Evolutionary conservation across 1,284 basidiomycete genomes (phyloP), one percentile per base, ranked within the genome.

Genomic region (Boletus sp.): DNA sequence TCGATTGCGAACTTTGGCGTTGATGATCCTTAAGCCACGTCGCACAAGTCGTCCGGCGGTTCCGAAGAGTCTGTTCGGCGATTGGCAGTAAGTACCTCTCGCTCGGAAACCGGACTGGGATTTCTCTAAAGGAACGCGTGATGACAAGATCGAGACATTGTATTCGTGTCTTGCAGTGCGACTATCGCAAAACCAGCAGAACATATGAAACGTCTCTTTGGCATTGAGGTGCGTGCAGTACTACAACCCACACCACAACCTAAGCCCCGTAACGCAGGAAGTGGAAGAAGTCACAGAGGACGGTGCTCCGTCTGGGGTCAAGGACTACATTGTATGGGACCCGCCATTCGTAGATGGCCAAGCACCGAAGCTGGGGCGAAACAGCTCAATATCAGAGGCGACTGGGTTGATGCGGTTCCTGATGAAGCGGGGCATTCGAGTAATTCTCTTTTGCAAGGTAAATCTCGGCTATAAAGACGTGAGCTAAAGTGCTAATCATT

Each of bases 361-460:
- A 53, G 77, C 81, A 26, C 80, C 78, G 3, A 69, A 72, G 14
- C 68, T 84, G 32, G 85, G 86, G 1, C 73, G 80, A 19, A 68
- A 75, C 5, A 82, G 79, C 53, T 72, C 88, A 7, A 74, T 92
- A 51, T 71, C 73, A 4, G 88, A 95, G 60, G 87, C 89, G 2
- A 87, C 82, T 4, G 69, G 72, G 12, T 62, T 95, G 38, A 91
- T 94, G 79, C 75, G 81, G 37, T 89, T 82, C 64, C 70, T 95
- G 41, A 90, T 95, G 81, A 84, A 84, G 52, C 75, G 81, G 8
- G 91, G 91, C 2, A 69, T 94, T 17, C 74, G 90, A 32, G 84
- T 88, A 2, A 94, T 95, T 53, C 69, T 95, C 17, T 95, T 95
- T 63, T 92, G 90, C 71, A 90, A 91, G 73, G 90, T 89, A 42